phyloP scores from a whole-genome alignment of 768 basidiomycete species.

The Suillus sp. region DNA sequence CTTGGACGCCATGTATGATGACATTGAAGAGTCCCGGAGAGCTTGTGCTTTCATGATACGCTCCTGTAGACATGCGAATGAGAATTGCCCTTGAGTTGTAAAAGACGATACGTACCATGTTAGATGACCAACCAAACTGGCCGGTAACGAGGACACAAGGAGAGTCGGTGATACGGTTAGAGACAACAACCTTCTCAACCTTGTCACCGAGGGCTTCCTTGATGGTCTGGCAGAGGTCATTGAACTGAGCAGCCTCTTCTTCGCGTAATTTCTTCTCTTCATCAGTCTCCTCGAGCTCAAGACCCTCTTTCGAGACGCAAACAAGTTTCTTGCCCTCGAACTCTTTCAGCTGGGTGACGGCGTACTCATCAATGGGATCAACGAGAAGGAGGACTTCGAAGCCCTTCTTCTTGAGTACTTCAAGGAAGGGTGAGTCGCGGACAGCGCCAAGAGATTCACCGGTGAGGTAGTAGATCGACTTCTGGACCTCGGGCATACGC shows the following conservation, averaged over 20 bases:
- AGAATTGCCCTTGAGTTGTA: neutral
- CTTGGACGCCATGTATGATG: conserved; percentile 98
- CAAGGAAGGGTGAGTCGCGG: conserved; percentile 97
- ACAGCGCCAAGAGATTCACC: conserved; percentile 93
- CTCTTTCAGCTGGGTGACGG: conserved; percentile 98
- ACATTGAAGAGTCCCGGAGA: conserved; percentile 94
- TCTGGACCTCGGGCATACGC: conserved; percentile 98
- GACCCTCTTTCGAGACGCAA: conserved; percentile 98
- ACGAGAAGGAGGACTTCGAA: conserved; percentile 97
- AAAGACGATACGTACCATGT: conserved; percentile 68
- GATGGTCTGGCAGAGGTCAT: conserved; percentile 89
- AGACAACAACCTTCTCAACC: conserved; percentile 98
- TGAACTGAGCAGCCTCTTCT: conserved; percentile 79
- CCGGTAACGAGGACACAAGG: conserved; percentile 98
- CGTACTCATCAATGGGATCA: conserved; percentile 99
- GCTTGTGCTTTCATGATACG: conserved; percentile 99
- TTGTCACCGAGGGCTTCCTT: conserved; percentile 99
- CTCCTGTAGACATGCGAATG: conserved; percentile 48
- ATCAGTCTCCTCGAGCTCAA: conserved; percentile 98
- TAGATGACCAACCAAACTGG: conserved; percentile 99
- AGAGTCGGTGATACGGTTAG: conserved; percentile 96
- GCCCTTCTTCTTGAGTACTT: conserved; percentile 99
- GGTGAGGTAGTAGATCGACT: conserved; percentile 99
- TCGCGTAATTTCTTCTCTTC: conserved; percentile 95
- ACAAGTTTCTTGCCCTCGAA: conserved; percentile 97